These are phyloP conservation scores for Sabuloglossum arenarium DNA, from an alignment of 495 filamentous ascomycete genomes.

Conservation along the genomic window DNA sequence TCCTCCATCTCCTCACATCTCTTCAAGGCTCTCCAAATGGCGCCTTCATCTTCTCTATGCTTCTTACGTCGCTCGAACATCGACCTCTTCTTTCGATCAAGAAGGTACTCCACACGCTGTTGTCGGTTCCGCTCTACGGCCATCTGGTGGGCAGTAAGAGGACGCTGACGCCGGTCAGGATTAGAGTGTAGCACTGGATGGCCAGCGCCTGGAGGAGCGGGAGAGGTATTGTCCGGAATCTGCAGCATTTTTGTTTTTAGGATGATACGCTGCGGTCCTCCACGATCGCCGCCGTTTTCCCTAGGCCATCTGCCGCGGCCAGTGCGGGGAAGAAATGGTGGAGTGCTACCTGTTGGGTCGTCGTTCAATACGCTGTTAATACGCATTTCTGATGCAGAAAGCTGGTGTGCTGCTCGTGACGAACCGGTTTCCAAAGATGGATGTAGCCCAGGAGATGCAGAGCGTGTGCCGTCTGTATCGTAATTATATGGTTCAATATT, in stretches of 20 bases:
- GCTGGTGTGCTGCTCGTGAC: neutral
- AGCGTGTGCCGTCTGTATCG: constrained; percentile 34
- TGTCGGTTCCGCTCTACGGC: constrained; percentile 79
- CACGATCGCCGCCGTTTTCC: neutral
- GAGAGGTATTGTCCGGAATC: constrained; percentile 19
- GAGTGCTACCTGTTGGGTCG: neutral
- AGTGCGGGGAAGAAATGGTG: neutral
- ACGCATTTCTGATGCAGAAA: neutral
- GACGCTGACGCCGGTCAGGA: constrained; percentile 43
- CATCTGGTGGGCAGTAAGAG: constrained; percentile 79
- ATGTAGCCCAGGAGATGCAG: constrained; percentile 26
- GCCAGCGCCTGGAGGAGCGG: constrained; percentile 26
- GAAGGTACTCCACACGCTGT: constrained; percentile 69
- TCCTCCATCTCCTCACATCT: constrained; percentile 45
- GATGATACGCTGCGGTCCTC: constrained; percentile 21
- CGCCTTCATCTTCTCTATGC: constrained; percentile 34
- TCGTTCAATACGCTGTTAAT: constrained; percentile 1
- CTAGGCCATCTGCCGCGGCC: constrained; percentile 5
- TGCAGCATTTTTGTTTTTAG: constrained; percentile 29
- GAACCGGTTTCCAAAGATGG: constrained; percentile 7
- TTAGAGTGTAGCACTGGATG: constrained; percentile 29
- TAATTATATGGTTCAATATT: constrained; percentile 12
- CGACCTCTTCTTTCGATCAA: constrained; percentile 48
- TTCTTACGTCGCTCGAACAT: constrained; percentile 11
- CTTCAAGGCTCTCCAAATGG: constrained; percentile 44